phyloP scores from a whole-genome alignment of 345 rosid species.

The Triadica sebifera region DNA sequence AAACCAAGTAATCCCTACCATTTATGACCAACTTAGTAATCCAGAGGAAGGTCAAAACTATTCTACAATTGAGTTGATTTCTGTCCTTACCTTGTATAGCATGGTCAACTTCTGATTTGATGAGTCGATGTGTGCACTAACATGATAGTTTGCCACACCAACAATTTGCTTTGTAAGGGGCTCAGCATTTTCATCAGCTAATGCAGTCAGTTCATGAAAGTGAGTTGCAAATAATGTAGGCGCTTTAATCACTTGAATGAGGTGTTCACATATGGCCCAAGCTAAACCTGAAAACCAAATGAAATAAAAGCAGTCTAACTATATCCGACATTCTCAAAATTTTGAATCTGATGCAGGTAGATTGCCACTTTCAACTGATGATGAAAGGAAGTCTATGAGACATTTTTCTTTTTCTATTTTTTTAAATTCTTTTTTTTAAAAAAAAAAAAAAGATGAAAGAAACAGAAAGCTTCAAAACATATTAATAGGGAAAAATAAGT shows the following conservation, averaged over 20 bases:
- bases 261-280: slow-evolving; percentile 99
- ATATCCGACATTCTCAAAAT: not conserved
- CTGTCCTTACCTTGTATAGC: slow-evolving; percentile 77
- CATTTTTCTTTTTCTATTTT: not conserved
- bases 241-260: slow-evolving; percentile 81
- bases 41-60: slow-evolving; percentile 1
- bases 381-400: not conserved
- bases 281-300: slow-evolving; percentile 63
- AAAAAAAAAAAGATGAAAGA: not conserved
- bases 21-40: not conserved
- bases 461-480: not conserved
- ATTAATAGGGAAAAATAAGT: not conserved
- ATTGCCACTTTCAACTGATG: not conserved
- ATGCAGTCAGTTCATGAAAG: slow-evolving; percentile 94
- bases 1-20: not conserved
- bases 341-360: not conserved
- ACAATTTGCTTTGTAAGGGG: slow-evolving; percentile 40
- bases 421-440: too few relatives aligned
- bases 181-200: slow-evolving; percentile 58
- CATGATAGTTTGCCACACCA: slow-evolving; percentile 93
- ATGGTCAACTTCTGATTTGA: slow-evolving; percentile 84
- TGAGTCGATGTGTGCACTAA: slow-evolving; percentile 90
- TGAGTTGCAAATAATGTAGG: slow-evolving; percentile 95
- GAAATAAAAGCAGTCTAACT: not conserved
- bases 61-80: not conserved